These are phyloP conservation scores for Forsythia suspensa DNA, from an alignment of 257 asterid genomes.

Conservation along the genomic window DNA sequence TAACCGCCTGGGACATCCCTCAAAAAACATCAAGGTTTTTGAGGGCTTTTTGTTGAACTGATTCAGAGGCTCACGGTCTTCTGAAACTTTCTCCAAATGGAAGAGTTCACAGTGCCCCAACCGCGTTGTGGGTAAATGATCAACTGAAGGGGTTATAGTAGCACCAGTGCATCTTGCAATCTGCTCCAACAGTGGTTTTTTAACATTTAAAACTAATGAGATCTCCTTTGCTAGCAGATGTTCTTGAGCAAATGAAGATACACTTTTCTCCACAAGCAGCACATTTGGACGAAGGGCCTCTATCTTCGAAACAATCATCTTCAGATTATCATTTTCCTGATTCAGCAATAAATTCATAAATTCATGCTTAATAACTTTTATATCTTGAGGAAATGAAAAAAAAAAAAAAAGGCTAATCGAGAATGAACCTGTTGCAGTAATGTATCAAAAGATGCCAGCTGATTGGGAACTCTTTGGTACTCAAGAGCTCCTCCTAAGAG, in stretches of 20 bases:
- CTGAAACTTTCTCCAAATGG: constrained; percentile 72
- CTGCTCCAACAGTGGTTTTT: constrained; percentile 71
- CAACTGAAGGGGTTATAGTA: constrained; percentile 72
- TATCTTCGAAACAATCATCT: constrained; percentile 74
- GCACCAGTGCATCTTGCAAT: constrained; percentile 95
- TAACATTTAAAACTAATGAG: constrained; percentile 85
- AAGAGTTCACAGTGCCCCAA: constrained; percentile 90
- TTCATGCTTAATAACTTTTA: constrained; percentile 17
- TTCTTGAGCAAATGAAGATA: constrained; percentile 86
- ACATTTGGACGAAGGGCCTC: constrained; percentile 92
- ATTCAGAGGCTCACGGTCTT: constrained; percentile 68
- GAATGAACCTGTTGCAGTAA: constrained; percentile 74
- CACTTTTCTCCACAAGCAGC: constrained; percentile 90
- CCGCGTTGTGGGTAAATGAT: constrained; percentile 64
- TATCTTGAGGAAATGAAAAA: constrained; percentile 4
- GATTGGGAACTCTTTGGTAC: constrained; percentile 82
- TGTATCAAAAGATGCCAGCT: constrained; percentile 86
- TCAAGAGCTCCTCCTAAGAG: constrained; percentile 93
- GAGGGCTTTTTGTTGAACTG: constrained; percentile 74
- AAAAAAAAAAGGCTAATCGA: neutral
- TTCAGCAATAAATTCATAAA: constrained; percentile 18
- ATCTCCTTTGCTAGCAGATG: constrained; percentile 82
- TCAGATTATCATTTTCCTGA: constrained; percentile 89
- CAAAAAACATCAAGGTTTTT: constrained; percentile 91
- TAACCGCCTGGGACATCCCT: constrained; percentile 93